phyloP scores from a whole-genome alignment of 768 basidiomycete genomes.

The Phylloporus scabripes region DNA sequence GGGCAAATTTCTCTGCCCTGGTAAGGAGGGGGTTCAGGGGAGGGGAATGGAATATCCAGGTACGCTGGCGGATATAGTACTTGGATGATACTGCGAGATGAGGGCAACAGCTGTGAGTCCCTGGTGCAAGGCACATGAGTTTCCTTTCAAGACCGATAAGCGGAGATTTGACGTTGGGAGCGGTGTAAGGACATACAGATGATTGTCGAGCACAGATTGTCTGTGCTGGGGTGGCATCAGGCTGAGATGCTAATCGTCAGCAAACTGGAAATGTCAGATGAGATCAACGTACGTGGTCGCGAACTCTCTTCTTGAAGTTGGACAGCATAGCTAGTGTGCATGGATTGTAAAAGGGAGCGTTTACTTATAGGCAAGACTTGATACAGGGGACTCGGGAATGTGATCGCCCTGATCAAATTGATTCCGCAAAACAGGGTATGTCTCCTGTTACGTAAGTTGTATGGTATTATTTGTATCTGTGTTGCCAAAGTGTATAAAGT shows the following conservation, averaged over 20 bases:
- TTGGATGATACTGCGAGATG: slow-evolving; percentile 20
- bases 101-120: slow-evolving; percentile 11
- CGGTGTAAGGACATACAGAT: slow-evolving; percentile 3
- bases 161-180: neutral
- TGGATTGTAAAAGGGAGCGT: too few species aligned
- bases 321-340: slow-evolving; percentile 6
- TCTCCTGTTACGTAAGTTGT: neutral
- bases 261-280: too few species aligned
- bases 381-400: too few species aligned
- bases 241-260: neutral
- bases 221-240: neutral
- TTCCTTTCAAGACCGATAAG: slow-evolving; percentile 14
- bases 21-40: slow-evolving; percentile 10
- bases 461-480: slow-evolving; percentile 13
- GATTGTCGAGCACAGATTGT: neutral
- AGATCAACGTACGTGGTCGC: neutral
- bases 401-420: too few species aligned
- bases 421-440: neutral
- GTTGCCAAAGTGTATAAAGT: slow-evolving; percentile 24
- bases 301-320: slow-evolving; percentile 10
- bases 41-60: slow-evolving; percentile 2
- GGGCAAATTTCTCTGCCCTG: neutral
- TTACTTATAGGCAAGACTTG: too few species aligned
- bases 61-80: slow-evolving; percentile 25
- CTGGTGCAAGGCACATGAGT: neutral